Evolutionary conservation across 495 filamentous ascomycete species (phyloP), one percentile per base, ranked within the genome.

Genomic region (Niebla homalea): DNA sequence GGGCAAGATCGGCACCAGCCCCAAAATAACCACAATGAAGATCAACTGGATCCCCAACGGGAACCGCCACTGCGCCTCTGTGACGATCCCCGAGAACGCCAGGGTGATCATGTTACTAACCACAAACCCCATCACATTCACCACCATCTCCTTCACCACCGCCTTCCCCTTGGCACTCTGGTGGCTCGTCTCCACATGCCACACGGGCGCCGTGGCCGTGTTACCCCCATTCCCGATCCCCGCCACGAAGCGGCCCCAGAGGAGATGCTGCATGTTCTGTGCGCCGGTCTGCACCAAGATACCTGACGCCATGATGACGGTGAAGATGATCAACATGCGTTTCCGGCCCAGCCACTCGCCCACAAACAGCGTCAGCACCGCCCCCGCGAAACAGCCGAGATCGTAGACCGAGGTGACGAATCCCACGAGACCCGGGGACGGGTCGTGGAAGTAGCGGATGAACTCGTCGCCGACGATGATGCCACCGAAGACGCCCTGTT

Each of bases 31-130:
- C 14, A 67, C 60, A 22, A 66, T 61, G 49, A 62, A 71, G 12
- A 75, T 53, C 12, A 72, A 60, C 56, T 76, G 73, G 32, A 76
- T 69, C 0, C 62, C 65, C 16, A 76, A 56, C n/a, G 73, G 73
- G 46, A 75, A 68, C 0, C 73, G 60, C 73, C 73, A 76, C 55
- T 72, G 68, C 10, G 54, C 29, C 53, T 57, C 54, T 12, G 54
- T 57, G 1, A 36, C 49, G 5, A 67, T 61, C 7, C 50, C 46
- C 23, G 50, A 54, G 21, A 53, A 57, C 3, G 54, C 54, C 2
- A 57, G 39, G n/a, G 50, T 53, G 15, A 53, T 50, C 19, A 53
- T 37, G 36, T 57, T 57, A 20, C 42, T 43, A 1, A 57, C 42
- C 4, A 57, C 51, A 38, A 57, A 57, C 11, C 54, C 54, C 14